Evolutionary conservation across 2,329 filamentous ascomycete genomes (phyloP), one percentile per base, ranked within the genome.

Genomic region (Colletotrichum spinosum): DNA sequence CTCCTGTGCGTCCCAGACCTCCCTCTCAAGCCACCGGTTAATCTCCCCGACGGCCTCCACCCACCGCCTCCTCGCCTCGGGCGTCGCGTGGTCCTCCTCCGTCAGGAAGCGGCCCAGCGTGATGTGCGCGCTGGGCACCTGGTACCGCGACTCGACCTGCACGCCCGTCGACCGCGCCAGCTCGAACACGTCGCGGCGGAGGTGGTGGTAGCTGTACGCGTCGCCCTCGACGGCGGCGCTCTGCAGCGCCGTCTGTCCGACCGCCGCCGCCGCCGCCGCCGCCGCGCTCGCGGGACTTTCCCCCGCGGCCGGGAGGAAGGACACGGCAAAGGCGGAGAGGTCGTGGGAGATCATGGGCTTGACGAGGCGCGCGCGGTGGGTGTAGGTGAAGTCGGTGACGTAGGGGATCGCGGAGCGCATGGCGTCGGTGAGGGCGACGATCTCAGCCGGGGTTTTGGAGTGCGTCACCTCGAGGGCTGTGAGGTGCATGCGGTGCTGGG

Each of bases 41-140:
- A 97, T 86, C 67, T 86, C 82, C 48, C 96, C 92, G 54, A 97
- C 90, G 55, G 84, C 84, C 12, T 83, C 77, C 12, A 97, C 83
- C 83, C 94, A 90, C n/a, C 72, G 77, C 71, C 81, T 76, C 70
- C 94, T 85, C 75, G 86, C 87, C 63, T 81, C 81, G 1, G 81
- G 80, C 8, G 84, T 84, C 42, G 84, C 82, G 71, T 90, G 87
- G 69, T 94, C 92, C 11, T 83, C 80, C 45, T 88, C 84, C 9
- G 83, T 85, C 48, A 97, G 84, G 75, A 96, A 97, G 4, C 95
- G 84, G 0, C 87, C 94, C 62, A 98, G 86, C 0, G 95, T 97
- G 73, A 97, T 86, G 79, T 98, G 95, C 13, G 93, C 93, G 51
- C 92, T 95, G 2, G 94, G 94, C 2, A 97, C 93, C 33, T 94